Base-by-base conservation (phyloP, 345 rosid genomes). In the Clausena lansium region DNA sequence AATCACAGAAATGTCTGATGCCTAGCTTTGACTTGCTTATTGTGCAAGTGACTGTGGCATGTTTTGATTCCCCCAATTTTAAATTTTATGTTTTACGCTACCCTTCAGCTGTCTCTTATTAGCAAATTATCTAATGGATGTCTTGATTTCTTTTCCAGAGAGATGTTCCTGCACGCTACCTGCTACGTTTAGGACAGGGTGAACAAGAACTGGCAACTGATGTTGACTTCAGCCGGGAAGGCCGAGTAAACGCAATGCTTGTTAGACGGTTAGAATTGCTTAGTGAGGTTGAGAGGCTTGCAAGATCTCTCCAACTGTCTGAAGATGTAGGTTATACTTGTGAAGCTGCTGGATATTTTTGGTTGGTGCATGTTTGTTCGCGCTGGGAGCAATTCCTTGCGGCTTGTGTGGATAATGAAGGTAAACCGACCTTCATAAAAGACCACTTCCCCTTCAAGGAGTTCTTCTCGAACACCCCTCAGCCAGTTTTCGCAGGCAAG, bases 151-250 rank as follows among this genome's bases (percentile, higher is more conserved):
- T 76, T 92, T 72, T 41, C 50, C 87, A 94, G 98, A 94, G 99
- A 76, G 99, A 96, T 86, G 97, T 96, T 33, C 97, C 97, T 70
- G 97, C 99, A 19, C 90, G 97, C 47, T 94, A 96, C 86, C 94
- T 96, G 85, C 99, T 96, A 81, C 97, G 99, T 81, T 84, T 96
- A 76, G 99, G 99, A 86, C 99, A 96, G 89, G 99, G 99, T 71
- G 99, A 96, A 87, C 99, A 92, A 86, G 97, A 96, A 81, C 89
- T 94, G 55, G 99, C 98, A 50, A 93, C 97, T 83, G 98, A 95
- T 83, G 93, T 95, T 50, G 95, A 92, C 86, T 96, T 96, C 80
- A 96, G 99, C 85, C 76, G 97, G 88, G 97, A 96, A 89, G 97
- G 99, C 45, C 91, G 97, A 73, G 98, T 92, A 7, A 96, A 96